These are phyloP conservation scores for Diplodia intermedia DNA, from an alignment of 2,329 filamentous ascomycete genomes.

Conservation along the genomic window DNA sequence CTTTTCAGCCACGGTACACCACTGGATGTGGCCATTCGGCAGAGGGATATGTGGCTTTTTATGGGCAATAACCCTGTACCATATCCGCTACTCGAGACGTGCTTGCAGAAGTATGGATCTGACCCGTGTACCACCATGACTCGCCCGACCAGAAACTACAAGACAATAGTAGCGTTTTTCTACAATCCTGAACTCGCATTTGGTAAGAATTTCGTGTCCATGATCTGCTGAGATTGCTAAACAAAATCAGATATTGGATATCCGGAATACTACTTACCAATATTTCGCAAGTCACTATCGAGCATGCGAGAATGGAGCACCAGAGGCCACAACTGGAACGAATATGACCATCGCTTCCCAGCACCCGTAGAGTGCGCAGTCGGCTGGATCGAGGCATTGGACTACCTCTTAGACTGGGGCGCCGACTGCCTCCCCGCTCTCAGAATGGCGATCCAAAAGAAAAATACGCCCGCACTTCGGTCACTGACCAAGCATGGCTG, in stretches of 20 bases:
- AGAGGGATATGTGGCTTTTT: too few species aligned
- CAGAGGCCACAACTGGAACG: neutral
- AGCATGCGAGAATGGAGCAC: neutral
- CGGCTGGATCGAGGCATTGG: neutral
- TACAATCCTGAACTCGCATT: neutral
- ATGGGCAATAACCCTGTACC: too few species aligned
- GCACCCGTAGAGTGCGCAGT: neutral
- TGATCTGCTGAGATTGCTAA: neutral
- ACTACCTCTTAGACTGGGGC: neutral
- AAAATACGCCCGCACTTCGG: too few species aligned
- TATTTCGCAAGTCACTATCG: neutral
- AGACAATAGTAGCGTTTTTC: neutral
- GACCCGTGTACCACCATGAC: neutral
- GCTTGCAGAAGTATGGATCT: neutral
- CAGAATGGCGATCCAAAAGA: fast-evolving
- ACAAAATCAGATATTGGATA: neutral
- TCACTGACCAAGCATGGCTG: neutral
- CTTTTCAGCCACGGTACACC: too few species aligned
- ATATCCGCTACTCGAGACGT: neutral
- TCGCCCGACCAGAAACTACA: fast-evolving
- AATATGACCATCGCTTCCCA: neutral
- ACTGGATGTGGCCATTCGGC: too few species aligned
- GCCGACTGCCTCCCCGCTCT: neutral
- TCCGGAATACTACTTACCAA: neutral
- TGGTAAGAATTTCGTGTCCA: neutral